Evolutionary conservation across 129 eudicot species (phyloP).

Genomic region (Helichrysum umbraculigerum): DNA sequence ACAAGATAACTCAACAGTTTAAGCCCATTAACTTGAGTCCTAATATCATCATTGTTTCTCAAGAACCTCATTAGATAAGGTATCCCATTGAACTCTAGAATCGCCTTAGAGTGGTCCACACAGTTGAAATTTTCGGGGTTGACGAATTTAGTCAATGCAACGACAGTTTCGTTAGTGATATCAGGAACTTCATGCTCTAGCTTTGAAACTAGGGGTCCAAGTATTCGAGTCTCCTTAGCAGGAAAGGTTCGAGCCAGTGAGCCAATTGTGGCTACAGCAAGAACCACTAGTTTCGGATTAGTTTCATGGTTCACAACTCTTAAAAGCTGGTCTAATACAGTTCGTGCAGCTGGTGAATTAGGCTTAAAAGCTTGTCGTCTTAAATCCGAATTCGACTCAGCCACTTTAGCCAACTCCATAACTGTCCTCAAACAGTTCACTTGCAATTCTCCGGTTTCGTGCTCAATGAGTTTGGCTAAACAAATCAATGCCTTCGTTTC

Average conservation of each 20-base stretch:
- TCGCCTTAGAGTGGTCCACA: constrained; percentile 65
- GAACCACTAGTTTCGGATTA: constrained; percentile 36
- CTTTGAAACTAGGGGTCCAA: constrained; percentile 54
- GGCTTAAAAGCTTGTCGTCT: constrained; percentile 71
- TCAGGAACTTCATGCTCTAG: constrained; percentile 39
- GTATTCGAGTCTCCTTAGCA: constrained; percentile 69
- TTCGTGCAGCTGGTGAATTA: constrained; percentile 59
- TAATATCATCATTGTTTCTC: constrained; percentile 36
- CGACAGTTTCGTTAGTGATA: constrained; percentile 56
- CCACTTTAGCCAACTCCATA: constrained; percentile 71
- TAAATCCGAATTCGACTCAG: constrained; percentile 56
- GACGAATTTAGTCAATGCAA: constrained; percentile 60
- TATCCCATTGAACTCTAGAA: constrained; percentile 59
- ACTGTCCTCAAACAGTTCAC: constrained; percentile 61
- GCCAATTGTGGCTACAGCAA: constrained; percentile 62
- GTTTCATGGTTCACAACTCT: constrained; percentile 54
- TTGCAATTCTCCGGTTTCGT: constrained; percentile 56
- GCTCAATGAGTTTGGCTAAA: constrained; percentile 61
- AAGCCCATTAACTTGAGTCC: constrained; percentile 46
- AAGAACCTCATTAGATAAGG: constrained; percentile 47
- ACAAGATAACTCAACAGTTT: constrained; percentile 64
- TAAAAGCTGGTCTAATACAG: constrained; percentile 63
- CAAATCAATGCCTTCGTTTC: constrained; percentile 72
- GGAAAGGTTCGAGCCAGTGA: constrained; percentile 76
- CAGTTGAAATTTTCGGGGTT: constrained; percentile 57